Conservation (phyloP, 2,329 filamentous ascomycete species). For the Stachybotrys elegans region DNA sequence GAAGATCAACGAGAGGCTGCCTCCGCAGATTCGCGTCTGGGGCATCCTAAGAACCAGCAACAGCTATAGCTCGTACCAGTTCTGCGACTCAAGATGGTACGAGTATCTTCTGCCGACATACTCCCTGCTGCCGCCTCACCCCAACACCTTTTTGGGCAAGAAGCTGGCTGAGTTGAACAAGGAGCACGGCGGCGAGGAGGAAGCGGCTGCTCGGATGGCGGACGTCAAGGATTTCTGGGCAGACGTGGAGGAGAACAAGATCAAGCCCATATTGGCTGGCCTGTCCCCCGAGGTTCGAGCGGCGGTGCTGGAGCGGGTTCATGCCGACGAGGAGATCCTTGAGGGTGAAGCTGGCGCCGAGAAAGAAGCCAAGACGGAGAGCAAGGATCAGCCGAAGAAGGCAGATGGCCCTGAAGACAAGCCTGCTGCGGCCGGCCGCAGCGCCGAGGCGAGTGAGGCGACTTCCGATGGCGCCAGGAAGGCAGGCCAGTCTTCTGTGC, state of each 20-base stretch:
- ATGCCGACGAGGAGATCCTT: conserved; percentile 28
- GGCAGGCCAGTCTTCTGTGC: conserved; percentile 14
- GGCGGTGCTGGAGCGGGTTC: conserved; percentile 58
- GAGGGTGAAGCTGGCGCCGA: background rate
- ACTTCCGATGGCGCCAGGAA: conserved; percentile 16
- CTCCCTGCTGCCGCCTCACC: conserved; percentile 87
- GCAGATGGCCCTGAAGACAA: conserved; percentile 14
- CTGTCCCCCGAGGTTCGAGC: conserved; percentile 60
- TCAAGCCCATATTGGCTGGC: conserved; percentile 62
- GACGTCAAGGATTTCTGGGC: conserved; percentile 82
- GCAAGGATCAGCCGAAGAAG: conserved; percentile 10
- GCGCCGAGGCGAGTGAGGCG: conserved; percentile 13
- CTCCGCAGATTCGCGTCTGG: conserved; percentile 90
- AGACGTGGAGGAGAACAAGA: conserved; percentile 71
- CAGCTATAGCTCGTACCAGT: conserved; percentile 89
- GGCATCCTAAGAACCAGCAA: conserved; percentile 86
- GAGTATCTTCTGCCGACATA: conserved; percentile 96
- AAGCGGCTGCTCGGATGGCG: conserved; percentile 62
- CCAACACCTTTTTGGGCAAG: conserved; percentile 77
- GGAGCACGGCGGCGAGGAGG: conserved; percentile 66
- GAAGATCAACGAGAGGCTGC: conserved; percentile 84
- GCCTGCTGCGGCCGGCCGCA: conserved; percentile 14
- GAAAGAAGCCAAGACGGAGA: conserved; percentile 15
- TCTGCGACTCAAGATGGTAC: conserved; percentile 93
- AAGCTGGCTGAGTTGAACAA: conserved; percentile 75